These are phyloP conservation scores for Trichophyton rubrum DNA, from an alignment of 2,329 filamentous ascomycete genomes.

Conservation along the genomic window DNA sequence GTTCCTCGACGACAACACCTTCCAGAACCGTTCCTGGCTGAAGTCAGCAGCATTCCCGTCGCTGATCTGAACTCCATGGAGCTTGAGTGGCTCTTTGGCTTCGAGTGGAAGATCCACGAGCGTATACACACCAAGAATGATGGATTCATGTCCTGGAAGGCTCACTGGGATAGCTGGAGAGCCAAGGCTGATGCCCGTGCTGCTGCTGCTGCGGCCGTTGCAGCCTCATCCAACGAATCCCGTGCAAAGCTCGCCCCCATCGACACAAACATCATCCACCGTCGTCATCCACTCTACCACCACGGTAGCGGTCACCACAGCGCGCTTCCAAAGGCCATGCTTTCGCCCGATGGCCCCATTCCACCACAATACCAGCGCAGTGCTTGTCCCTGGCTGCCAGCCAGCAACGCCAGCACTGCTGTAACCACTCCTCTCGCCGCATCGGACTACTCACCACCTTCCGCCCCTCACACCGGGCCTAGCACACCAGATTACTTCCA, in stretches of 20 bases:
- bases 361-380: constrained; percentile 39
- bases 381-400: constrained; percentile 35
- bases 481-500: constrained; percentile 38
- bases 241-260: constrained; percentile 47
- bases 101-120: constrained; percentile 75
- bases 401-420: constrained; percentile 39
- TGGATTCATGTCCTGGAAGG: constrained; percentile 53
- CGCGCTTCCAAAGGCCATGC: constrained; percentile 35
- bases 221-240: constrained; percentile 26
- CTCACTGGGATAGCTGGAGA: constrained; percentile 55
- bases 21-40: constrained; percentile 93
- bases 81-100: constrained; percentile 72
- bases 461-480: constrained; percentile 37
- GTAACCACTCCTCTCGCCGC: constrained; percentile 22
- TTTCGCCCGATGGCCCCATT: constrained; percentile 38
- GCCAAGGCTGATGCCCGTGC: constrained; percentile 37
- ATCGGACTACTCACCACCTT: constrained; percentile 41
- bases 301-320: background rate
- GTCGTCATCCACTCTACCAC: constrained; percentile 27
- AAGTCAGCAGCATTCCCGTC: constrained; percentile 82
- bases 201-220: background rate
- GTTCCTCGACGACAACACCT: constrained; percentile 93
- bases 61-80: constrained; percentile 74
- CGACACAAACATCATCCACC: constrained; percentile 50
- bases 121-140: constrained; percentile 63